Base-by-base conservation (phyloP, 202 grass and related monocot species). In the Hordeum pubiflorum region DNA sequence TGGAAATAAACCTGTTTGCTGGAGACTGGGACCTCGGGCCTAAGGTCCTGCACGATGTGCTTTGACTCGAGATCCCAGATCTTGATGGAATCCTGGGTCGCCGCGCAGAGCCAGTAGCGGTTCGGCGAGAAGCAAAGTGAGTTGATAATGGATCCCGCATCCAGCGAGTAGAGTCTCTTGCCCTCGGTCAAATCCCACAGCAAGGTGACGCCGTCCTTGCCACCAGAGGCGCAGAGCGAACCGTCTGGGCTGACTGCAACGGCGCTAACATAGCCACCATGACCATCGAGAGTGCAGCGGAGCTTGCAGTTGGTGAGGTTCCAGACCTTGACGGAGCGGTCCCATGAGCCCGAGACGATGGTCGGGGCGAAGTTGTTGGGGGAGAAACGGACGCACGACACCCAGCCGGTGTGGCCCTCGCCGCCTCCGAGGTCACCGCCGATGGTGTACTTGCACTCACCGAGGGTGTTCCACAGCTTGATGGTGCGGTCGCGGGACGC, bases 1-100 rank as follows among this genome's bases (percentile, higher is more conserved):
- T 29, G 18, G 14, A 58, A 65, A 74, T 6, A 4, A 43, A 97
- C 91, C 91, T 97, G 83, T 24, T 88, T 90, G 60, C 86, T 93
- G 69, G 78, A 54, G 69, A 78, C 26, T 2, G 82, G 40, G 14
- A 67, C 65, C 21, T 91, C 94, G 7, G 91, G 89, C 82, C 79
- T 93, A 9, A 97, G 89, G 69, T 93, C 94, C 80, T 91, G 94
- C 69, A 97, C 91, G 56, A 93, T 37, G 63, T 67, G 82, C 87
- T 97, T 97, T 23, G 86, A 93, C 67, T 93, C 89, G 14, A 97
- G 81, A 81, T 97, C 94, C 87, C 89, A 91, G 71, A 97, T 94
- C 87, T 91, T 90, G 15, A 94, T 92, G 39, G 89, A 82, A 5
- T 94, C 89, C 52, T 93, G 80, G 3, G 89, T 91, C 0, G 94